Percentiles rank a stretch among this genome's conserved stretches.
Evolutionary conservation across 441 rosid species (phyloP).

Genomic region (Jatropha multifida): DNA sequence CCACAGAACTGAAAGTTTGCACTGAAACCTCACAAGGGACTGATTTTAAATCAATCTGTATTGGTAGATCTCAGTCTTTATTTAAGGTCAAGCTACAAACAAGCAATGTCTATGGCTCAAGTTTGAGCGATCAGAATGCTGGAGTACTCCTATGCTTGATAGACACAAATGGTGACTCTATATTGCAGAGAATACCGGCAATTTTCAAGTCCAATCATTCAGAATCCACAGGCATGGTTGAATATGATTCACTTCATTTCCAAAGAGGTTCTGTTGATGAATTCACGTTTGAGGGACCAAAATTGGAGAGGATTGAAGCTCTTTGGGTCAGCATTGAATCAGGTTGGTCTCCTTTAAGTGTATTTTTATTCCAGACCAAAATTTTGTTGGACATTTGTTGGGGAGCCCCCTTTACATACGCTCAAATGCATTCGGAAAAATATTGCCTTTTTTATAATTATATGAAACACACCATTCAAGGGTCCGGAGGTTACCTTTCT

Average conservation of each 20-base stretch:
- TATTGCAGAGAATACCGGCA: constrained; percentile 67
- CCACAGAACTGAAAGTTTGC: constrained; percentile 50
- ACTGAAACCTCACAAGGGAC: constrained; percentile 28
- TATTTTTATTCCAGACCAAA: not conserved
- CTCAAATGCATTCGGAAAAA: not conserved
- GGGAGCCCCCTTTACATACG: not conserved
- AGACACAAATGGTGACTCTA: constrained; percentile 58
- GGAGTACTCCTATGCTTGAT: constrained; percentile 67
- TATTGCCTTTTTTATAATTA: not conserved
- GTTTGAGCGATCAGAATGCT: constrained; percentile 57
- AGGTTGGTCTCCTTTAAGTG: constrained; percentile 44
- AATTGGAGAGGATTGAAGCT: constrained; percentile 54
- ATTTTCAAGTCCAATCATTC: constrained; percentile 34
- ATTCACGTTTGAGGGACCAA: constrained; percentile 59
- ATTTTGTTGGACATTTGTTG: not conserved
- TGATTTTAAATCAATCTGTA: constrained; percentile 19
- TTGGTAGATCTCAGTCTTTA: constrained; percentile 38
- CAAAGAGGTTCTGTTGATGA: constrained; percentile 77
- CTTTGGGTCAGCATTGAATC: constrained; percentile 79
- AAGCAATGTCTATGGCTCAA: constrained; percentile 62
- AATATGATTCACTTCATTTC: constrained; percentile 42
- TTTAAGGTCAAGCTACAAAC: constrained; percentile 65
- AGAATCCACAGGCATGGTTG: constrained; percentile 24
- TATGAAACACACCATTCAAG: no score
- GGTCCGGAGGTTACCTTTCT: not conserved